Evolutionary conservation across 2,329 filamentous ascomycete species (phyloP).

Genomic region (Emmonsiellopsis sp.): DNA sequence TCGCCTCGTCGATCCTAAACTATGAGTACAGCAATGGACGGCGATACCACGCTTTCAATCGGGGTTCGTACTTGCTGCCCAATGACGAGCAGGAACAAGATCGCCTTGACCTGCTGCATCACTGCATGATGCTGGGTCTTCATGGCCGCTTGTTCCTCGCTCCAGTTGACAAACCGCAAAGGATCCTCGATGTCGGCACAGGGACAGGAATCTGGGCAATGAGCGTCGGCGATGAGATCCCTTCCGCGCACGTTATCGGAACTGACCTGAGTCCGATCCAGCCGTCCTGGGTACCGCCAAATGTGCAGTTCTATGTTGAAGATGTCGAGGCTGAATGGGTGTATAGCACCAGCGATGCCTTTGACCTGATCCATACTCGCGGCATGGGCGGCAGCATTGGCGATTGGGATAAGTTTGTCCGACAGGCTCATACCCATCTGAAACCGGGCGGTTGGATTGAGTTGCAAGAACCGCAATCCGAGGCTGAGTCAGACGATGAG

Average conservation of each 20-base stretch:
- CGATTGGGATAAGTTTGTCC: conserved; percentile 15
- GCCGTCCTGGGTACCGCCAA: conserved; percentile 23
- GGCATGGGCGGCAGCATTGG: conserved; percentile 18
- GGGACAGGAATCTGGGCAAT: conserved; percentile 37
- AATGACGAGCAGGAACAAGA: conserved; percentile 70
- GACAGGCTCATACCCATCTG: conserved; percentile 12
- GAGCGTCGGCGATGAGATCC: conserved; percentile 32
- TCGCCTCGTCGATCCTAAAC: conserved; percentile 22
- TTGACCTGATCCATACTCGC: conserved; percentile 25
- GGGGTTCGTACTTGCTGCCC: conserved; percentile 64
- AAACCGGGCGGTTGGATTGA: conserved; percentile 1
- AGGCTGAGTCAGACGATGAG: conserved; percentile 15
- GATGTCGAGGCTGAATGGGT: conserved; percentile 23
- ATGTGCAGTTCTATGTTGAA: conserved; percentile 23
- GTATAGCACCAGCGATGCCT: conserved; percentile 14
- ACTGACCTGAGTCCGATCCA: conserved; percentile 34
- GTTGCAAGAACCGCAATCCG: conserved; percentile 18
- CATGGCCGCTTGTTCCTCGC: conserved; percentile 17
- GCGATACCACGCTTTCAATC: conserved; percentile 57
- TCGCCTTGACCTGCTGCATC: conserved; percentile 72
- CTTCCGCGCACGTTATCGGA: conserved; percentile 25
- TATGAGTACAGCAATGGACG: conserved; percentile 49
- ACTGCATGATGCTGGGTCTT: conserved; percentile 36
- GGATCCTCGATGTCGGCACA: conserved; percentile 33
- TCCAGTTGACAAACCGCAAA: conserved; percentile 17